These are phyloP conservation scores for Amanita rubescens DNA, from an alignment of 768 basidiomycete species.

Conservation along the genomic window DNA sequence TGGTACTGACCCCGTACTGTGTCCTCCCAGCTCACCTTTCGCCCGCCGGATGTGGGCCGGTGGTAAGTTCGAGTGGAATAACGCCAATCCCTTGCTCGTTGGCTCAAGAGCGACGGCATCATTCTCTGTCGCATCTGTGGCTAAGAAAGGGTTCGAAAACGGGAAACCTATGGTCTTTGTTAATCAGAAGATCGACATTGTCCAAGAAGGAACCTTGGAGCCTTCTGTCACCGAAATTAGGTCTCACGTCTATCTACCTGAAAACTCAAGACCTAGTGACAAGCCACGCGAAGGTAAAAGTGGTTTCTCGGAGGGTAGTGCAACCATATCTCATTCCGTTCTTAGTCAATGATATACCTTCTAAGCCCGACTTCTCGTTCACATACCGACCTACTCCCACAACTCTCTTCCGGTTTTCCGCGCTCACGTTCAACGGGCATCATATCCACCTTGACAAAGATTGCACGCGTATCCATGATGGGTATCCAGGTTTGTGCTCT, in stretches of 20 bases:
- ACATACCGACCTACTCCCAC: conserved; percentile 58
- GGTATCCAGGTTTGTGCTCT: conserved; percentile 52
- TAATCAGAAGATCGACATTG: conserved; percentile 52
- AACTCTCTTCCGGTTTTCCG: conserved; percentile 80
- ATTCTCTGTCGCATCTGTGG: conserved; percentile 41
- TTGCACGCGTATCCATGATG: conserved; percentile 59
- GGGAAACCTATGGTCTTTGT: conserved; percentile 70
- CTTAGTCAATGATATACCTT: conserved; percentile 27
- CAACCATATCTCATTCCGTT: conserved; percentile 14
- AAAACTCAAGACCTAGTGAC: conserved; percentile 15
- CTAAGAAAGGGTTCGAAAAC: conserved; percentile 60
- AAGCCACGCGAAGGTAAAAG: background rate
- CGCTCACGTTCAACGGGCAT: conserved; percentile 82
- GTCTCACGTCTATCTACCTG: conserved; percentile 56
- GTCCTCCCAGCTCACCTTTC: conserved; percentile 68
- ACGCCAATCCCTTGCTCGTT: conserved; percentile 36
- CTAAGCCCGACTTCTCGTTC: conserved; percentile 50
- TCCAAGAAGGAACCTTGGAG: conserved; percentile 31
- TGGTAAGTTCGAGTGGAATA: conserved; percentile 59
- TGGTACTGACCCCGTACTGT: conserved; percentile 66
- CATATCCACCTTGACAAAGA: conserved; percentile 77
- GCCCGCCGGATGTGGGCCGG: conserved; percentile 79
- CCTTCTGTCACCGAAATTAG: conserved; percentile 56
- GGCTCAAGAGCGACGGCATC: conserved; percentile 45
- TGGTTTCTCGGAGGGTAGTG: conserved; percentile 5